Conservation (phyloP, 371 early-diverging fungal species). For the Mycotypha africana region DNA sequence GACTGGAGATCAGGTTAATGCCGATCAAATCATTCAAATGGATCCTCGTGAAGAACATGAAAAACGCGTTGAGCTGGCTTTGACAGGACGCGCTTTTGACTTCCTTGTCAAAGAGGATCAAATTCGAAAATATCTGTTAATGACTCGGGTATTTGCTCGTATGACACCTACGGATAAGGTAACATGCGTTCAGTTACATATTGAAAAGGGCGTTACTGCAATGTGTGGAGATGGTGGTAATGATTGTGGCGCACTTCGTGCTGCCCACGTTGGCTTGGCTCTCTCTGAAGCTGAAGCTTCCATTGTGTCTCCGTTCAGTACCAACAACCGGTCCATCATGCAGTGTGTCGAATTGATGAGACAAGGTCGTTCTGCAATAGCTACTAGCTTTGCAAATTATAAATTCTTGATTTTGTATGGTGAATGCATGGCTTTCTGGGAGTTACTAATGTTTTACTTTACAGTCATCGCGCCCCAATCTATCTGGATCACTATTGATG, state of each 20-base stretch:
- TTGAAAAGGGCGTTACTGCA: conserved; percentile 70
- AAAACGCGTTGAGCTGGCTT: conserved; percentile 55
- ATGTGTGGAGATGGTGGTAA: conserved; percentile 97
- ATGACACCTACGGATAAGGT: conserved; percentile 78
- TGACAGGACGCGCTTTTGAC: conserved; percentile 70
- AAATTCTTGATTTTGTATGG: conserved; percentile 80
- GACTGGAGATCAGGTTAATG: conserved; percentile 32
- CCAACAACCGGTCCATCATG: conserved; percentile 51
- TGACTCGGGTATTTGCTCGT: conserved; percentile 69
- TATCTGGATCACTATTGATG: conserved; percentile 76
- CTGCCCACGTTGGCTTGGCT: conserved; percentile 88
- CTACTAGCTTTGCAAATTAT: conserved; percentile 70
- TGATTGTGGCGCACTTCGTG: conserved; percentile 90
- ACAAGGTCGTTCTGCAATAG: conserved; percentile 74
- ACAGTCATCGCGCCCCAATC: conserved; percentile 53
- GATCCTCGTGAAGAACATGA: conserved; percentile 26
- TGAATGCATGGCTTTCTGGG: conserved; percentile 66
- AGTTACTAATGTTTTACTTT: conserved; percentile 69
- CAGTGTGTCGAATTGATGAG: conserved; percentile 67
- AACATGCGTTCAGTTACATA: conserved; percentile 66
- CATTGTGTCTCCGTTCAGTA: conserved; percentile 82
- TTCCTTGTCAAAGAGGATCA: conserved; percentile 26
- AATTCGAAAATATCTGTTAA: conserved; percentile 42
- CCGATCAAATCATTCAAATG: conserved; percentile 22
- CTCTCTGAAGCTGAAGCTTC: conserved; percentile 76